These are phyloP conservation scores for Magnolia officinalis DNA, from an alignment of 164 flowering plant species.

Conservation along the genomic window DNA sequence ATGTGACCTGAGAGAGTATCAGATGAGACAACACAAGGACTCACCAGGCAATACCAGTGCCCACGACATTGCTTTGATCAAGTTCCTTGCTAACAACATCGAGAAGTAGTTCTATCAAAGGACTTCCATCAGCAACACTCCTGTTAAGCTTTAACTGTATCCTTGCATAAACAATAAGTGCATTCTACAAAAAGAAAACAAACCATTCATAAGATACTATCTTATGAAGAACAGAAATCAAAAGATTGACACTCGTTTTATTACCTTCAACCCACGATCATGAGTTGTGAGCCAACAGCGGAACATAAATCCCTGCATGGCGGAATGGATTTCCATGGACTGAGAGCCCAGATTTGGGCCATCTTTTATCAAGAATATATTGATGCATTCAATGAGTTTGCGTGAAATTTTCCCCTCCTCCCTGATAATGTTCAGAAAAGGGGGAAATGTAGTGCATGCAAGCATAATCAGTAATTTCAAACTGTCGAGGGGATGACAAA, in stretches of 20 bases:
- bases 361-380: constrained; percentile 68
- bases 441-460: constrained; percentile 1
- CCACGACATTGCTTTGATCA: constrained; percentile 50
- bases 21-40: constrained; percentile 10
- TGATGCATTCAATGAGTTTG: constrained; percentile 86
- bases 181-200: constrained; percentile 47
- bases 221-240: not conserved
- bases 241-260: not conserved
- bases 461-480: constrained; percentile 2
- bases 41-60: constrained; percentile 43
- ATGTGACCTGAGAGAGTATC: constrained; percentile 3
- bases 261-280: constrained; percentile 78
- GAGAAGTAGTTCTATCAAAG: constrained; percentile 60
- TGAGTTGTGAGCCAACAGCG: constrained; percentile 68
- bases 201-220: not conserved
- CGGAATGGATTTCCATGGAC: constrained; percentile 67
- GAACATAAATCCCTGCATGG: constrained; percentile 62
- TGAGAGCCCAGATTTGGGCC: constrained; percentile 80
- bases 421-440: constrained; percentile 36
- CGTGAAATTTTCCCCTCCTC: constrained; percentile 82
- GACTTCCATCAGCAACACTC: constrained; percentile 46
- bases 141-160: constrained; percentile 68
- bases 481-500: not conserved
- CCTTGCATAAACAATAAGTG: constrained; percentile 61
- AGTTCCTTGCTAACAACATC: constrained; percentile 75